Evolutionary conservation across 2,329 filamentous ascomycete species (phyloP), one percentile per base, ranked within the genome.

Genomic region (Paecilomyces formosus): DNA sequence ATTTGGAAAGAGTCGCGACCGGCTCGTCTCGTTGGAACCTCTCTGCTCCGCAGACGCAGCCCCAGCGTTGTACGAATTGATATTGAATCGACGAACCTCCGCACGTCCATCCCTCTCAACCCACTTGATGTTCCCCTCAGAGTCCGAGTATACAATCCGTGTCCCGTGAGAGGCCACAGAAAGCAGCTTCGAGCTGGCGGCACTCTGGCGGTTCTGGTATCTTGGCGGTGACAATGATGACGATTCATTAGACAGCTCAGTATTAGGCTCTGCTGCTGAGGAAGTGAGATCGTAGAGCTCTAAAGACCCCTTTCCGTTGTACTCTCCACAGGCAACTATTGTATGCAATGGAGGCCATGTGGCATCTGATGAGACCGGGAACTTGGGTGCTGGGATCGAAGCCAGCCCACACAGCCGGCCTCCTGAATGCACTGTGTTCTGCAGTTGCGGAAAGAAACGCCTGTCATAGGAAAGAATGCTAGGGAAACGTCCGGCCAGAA

Each of bases 391-490:
- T 39, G 76, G 88, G 9, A 92, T 76, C 0, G 86, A 85, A 0
- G 88, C 77, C 60, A 96, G 78, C 59, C 86, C 87, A 56, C 88
- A 90, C 11, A 97, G 81, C 5, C 88, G 81, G 0, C 89, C 90
- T 1, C 92, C 92, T 0, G 91, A 96, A 73, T 96, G 86, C 9
- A 96, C 86, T 0, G 90, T 90, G 5, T 85, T 87, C 60, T 85
- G 83, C 7, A 96, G 82, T 15, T 84, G 83, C 0, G 91, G 90
- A 67, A 97, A 95, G 72, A 85, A 90, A 52, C 93, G 87, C 3
- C 92, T 85, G 69, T 97, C 92, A 74, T 96, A 97, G 69, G 91
- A 88, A 3, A 97, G 78, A 58, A 97, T 90, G 66, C 86, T 92
- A 3, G 92, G 89, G 70, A 97, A 97, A 15, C 93, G 85, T 0